Percentiles rank a stretch among this genome's conserved stretches.
phyloP scores from a whole-genome alignment of 306 rosid genomes.

The Trifolium subterraneum region DNA sequence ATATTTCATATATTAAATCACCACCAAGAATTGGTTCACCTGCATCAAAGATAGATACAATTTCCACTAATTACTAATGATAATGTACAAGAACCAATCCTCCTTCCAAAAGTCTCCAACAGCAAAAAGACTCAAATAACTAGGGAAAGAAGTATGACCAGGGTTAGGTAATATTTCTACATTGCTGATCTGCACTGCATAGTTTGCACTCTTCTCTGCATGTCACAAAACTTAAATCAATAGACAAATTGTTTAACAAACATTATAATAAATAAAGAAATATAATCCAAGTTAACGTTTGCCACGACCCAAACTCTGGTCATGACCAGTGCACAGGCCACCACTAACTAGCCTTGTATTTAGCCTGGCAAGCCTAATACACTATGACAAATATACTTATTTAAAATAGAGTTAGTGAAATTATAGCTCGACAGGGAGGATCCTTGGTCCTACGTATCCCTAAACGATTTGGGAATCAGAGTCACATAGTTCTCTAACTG shows the following conservation, averaged over 20 bases:
- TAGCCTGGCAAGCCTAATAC: too few species aligned
- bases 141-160: constrained; percentile 38
- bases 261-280: background rate
- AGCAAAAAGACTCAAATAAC: background rate
- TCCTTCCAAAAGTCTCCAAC: background rate
- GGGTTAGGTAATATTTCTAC: constrained; percentile 69
- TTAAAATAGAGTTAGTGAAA: too few species aligned
- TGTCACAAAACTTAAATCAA: constrained; percentile 17
- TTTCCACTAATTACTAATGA: background rate
- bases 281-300: background rate
- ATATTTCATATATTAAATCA: constrained; percentile 67
- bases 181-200: constrained; percentile 69
- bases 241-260: background rate
- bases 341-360: too few species aligned
- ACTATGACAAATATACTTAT: too few species aligned
- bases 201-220: constrained; percentile 42
- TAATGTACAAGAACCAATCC: background rate
- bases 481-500: too few species aligned
- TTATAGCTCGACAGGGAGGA: too few species aligned
- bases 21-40: constrained; percentile 62
- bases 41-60: constrained; percentile 44
- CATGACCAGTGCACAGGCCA: too few species aligned
- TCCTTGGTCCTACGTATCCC: too few species aligned
- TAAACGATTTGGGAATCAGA: too few species aligned
- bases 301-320: too few species aligned